Evolutionary conservation across 2,329 filamentous ascomycete genomes (phyloP).

Genomic region (Xylaria sp.): DNA sequence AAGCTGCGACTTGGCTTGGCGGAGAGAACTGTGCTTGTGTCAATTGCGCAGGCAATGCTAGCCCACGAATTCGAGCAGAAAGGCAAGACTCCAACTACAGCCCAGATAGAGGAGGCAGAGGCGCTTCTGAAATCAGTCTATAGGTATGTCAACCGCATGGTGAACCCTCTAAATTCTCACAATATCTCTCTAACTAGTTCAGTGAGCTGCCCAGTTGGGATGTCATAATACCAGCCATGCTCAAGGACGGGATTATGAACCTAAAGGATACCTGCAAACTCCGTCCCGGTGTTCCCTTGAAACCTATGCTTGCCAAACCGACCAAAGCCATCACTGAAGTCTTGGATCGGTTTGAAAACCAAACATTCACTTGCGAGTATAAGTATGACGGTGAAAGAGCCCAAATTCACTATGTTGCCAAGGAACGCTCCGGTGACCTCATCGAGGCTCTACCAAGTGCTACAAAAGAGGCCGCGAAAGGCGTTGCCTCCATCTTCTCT

Average conservation of each 20-base stretch:
- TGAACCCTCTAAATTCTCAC: constrained; percentile 50
- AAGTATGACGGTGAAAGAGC: constrained; percentile 98
- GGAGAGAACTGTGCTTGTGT: constrained; percentile 90
- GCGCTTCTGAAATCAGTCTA: constrained; percentile 89
- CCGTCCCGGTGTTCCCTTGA: constrained; percentile 91
- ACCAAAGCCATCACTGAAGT: constrained; percentile 99
- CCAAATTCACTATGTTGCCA: constrained; percentile 97
- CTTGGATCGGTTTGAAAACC: constrained; percentile 92
- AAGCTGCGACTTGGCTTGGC: constrained; percentile 92
- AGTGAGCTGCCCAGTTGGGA: constrained; percentile 96
- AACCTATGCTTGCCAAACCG: constrained; percentile 98
- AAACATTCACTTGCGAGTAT: constrained; percentile 97
- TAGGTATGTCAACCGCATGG: constrained; percentile 63
- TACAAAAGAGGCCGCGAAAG: constrained; percentile 73
- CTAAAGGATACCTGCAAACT: constrained; percentile 88
- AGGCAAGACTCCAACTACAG: constrained; percentile 75
- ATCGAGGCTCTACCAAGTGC: constrained; percentile 69
- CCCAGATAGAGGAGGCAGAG: constrained; percentile 85
- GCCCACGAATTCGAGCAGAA: constrained; percentile 81
- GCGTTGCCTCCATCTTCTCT: constrained; percentile 93
- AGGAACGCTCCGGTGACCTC: constrained; percentile 77
- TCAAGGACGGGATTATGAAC: constrained; percentile 86
- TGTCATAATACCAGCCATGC: constrained; percentile 89
- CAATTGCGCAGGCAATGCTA: constrained; percentile 88
- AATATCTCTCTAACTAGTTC: constrained; percentile 21